Base-by-base conservation (phyloP, 495 filamentous ascomycete species). In the Penicillium odoratum region DNA sequence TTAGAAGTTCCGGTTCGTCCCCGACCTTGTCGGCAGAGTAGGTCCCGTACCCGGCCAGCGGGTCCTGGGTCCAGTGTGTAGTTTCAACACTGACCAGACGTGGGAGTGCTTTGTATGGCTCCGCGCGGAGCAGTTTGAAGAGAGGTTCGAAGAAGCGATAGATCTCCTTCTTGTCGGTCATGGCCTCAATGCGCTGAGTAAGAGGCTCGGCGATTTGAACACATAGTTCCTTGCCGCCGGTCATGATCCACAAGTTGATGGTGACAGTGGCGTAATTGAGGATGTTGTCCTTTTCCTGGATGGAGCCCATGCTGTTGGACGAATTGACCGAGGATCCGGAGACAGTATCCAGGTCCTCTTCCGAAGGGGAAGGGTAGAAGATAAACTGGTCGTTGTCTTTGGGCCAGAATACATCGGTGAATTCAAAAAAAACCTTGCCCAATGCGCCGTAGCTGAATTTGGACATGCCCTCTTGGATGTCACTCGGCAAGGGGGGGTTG, bases 331-430 rank as follows among this genome's bases (percentile, higher is more conserved):
- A 66, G 30, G 61, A 60, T 1, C 52, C 48, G 49, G 61, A 57
- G 5, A 51, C 47, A 11, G 48, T 31, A 2, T 58, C 58, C 55
- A 29, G 31, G 2, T 43, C 44, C 33, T 61, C 55, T 3, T 66
- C 64, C 2, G 54, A n/a, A 1, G 63, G 64, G 33, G 64, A 67
- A 9, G 64, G 64, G 43, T 67, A 67, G 53, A 59, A 67, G 15
- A 67, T 63, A 15, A 67, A 64, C 46, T 67, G 64, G 49, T 67
- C 64, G 21, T 67, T 67, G 26, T 67, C 64, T 26, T 67, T 67
- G 2, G 61, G 53, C 64, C 64, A 67, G 53, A 67, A 67, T 25
- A 64, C 53, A 16, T 67, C 64, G 49, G 30, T 52, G n/a, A 67
- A 67, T 47, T 67, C 64, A n/a, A 67, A 67, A 21, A 67, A 67